These are phyloP conservation scores for Earliella scabrosa DNA, from an alignment of 1,284 basidiomycete genomes.

Conservation along the genomic window DNA sequence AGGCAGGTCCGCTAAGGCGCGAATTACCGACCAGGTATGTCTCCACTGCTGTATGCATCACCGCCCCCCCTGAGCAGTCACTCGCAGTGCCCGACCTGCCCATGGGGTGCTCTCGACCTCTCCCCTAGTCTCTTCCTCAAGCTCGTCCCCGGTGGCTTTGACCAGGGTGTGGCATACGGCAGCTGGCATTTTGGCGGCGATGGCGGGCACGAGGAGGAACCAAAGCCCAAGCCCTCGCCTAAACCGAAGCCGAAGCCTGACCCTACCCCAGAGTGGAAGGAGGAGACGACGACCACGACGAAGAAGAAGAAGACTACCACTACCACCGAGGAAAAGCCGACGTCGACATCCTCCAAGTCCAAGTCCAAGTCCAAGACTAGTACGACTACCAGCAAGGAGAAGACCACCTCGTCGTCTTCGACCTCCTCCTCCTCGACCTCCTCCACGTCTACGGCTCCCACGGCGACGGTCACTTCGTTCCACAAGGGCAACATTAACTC, in stretches of 20 bases:
- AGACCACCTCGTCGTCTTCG: background rate
- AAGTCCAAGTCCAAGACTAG: slow-evolving; percentile 2
- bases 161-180: slow-evolving; percentile 23
- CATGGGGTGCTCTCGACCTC: slow-evolving; percentile 1
- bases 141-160: slow-evolving; percentile 45
- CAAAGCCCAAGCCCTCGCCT: too few species aligned
- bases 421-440: background rate
- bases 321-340: background rate
- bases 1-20: too few species aligned
- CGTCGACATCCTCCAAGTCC: slow-evolving; percentile 8
- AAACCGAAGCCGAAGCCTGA: slow-evolving; percentile 1
- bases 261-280: background rate
- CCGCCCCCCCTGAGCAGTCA: too few species aligned
- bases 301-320: slow-evolving; percentile 4
- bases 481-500: slow-evolving; percentile 24
- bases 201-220: background rate
- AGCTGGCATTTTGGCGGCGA: slow-evolving; percentile 23
- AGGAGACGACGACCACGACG: slow-evolving; percentile 2
- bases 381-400: background rate
- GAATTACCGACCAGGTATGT: too few species aligned
- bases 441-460: slow-evolving; percentile 2
- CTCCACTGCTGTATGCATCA: too few species aligned
- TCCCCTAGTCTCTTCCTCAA: background rate
- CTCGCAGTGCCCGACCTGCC: slow-evolving; percentile 1
- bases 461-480: slow-evolving; percentile 6